Evolutionary conservation across 139 green algal genomes (phyloP), one percentile per base, ranked within the genome.

Genomic region (Micractinium sp.): DNA sequence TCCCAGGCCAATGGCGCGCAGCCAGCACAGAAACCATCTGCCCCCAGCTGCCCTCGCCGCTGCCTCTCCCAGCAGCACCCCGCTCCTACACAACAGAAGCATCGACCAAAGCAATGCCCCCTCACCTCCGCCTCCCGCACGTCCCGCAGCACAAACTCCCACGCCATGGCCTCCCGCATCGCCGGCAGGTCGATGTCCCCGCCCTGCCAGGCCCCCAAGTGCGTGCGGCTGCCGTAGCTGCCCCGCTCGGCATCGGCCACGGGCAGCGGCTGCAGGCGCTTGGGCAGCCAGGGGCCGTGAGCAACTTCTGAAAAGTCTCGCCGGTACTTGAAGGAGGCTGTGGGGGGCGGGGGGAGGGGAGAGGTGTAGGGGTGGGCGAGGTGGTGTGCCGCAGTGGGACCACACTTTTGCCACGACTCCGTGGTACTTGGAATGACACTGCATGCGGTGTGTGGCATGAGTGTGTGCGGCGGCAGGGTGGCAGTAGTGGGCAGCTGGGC

Each of bases 91-190:
- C 63, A 71, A n/a, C 20, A 71, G 63, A 38, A 78, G 15, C 25
- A n/a, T n/a, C n/a, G n/a, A n/a, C n/a, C n/a, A n/a, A n/a, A n/a
- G n/a, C n/a, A n/a, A n/a, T n/a, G n/a, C n/a, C n/a, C 16, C 13
- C 85, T 31, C 47, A 90, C 88, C 90, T 94, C 90, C 31, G 23
- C 31, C 20, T 85, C 77, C 18, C 80, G 66, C 33, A 94, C 86
- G 61, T 69, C 87, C 1, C 87, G 89, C 66, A 94, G 60, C 14
- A 89, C 91, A 67, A 94, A 84, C 89, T 93, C 85, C 92, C 92
- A 94, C 1, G 89, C 92, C 20, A 94, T 91, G 31, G 87, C 87
- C 84, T 93, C 89, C 29, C 88, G 90, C 92, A 94, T 92, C 56
- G 77, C 67, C 12, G 92, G 91, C 22, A 85, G 60, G 60, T 94